phyloP scores from a whole-genome alignment of 2,329 filamentous ascomycete species.

The Alternaria novae-zelandiae region DNA sequence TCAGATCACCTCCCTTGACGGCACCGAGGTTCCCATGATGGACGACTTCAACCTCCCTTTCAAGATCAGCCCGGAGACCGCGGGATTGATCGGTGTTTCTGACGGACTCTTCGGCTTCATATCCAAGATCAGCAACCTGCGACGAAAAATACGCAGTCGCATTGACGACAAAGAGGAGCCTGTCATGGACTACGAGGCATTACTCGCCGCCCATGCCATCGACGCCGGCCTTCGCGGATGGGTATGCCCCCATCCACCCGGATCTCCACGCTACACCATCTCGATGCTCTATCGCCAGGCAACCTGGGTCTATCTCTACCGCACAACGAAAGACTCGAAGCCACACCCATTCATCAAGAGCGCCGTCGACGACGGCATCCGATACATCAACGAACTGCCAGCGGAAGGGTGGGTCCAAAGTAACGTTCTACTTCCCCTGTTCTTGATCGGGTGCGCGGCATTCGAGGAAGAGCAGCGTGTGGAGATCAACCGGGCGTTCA shows the following conservation, averaged over 20 bases:
- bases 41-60: constrained; percentile 62
- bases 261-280: constrained; percentile 61
- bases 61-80: constrained; percentile 62
- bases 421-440: constrained; percentile 66
- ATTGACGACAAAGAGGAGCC: constrained; percentile 69
- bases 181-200: constrained; percentile 73
- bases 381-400: constrained; percentile 63
- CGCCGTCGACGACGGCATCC: constrained; percentile 65
- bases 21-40: constrained; percentile 59
- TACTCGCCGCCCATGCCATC: constrained; percentile 77
- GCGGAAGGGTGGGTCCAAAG: constrained; percentile 62
- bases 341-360: constrained; percentile 61
- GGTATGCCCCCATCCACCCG: constrained; percentile 65
- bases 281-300: constrained; percentile 68
- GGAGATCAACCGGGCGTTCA: constrained; percentile 62
- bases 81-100: constrained; percentile 76
- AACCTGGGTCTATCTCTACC: constrained; percentile 68
- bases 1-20: constrained; percentile 62
- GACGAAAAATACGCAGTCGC: constrained; percentile 74
- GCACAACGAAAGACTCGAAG: constrained; percentile 64
- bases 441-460: constrained; percentile 66
- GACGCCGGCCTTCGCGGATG: constrained; percentile 76
- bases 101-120: constrained; percentile 83
- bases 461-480: constrained; percentile 62
- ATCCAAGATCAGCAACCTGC: constrained; percentile 77